Percentiles rank a stretch among this genome's conserved stretches.
phyloP scores from a whole-genome alignment of 2,329 filamentous ascomycete species.

The Talaromyces rugulosus region DNA sequence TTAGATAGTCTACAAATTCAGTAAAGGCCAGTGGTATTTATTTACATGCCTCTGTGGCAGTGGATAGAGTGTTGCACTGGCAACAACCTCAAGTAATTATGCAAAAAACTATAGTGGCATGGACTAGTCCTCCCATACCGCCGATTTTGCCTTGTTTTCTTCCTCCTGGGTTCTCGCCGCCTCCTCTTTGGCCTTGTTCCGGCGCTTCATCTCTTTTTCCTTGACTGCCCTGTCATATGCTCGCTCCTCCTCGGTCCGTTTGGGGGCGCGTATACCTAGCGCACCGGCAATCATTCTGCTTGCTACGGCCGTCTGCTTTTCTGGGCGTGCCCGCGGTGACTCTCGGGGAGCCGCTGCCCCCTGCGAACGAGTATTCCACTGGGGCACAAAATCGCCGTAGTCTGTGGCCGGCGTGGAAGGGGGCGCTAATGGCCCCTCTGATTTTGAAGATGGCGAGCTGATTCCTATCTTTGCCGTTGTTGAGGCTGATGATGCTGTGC shows the following conservation, averaged over 20 bases:
- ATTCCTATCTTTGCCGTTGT: constrained; percentile 12
- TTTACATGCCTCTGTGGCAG: neutral
- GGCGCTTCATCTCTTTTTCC: constrained; percentile 76
- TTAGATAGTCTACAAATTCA: neutral
- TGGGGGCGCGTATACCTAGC: constrained; percentile 74
- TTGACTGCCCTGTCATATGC: constrained; percentile 79
- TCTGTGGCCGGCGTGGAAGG: constrained; percentile 59
- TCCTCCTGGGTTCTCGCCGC: constrained; percentile 61
- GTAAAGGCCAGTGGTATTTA: neutral
- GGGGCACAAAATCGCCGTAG: constrained; percentile 41
- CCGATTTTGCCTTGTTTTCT: constrained; percentile 68
- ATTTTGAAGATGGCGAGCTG: constrained; percentile 23
- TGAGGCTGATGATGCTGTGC: neutral
- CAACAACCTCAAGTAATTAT: neutral
- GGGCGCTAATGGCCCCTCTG: constrained; percentile 46
- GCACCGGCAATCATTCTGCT: constrained; percentile 84
- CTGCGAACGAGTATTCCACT: constrained; percentile 1
- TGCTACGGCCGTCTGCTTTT: constrained; percentile 92
- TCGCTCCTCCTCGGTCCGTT: constrained; percentile 80
- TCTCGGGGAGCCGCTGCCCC: constrained; percentile 11
- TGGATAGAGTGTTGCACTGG: neutral
- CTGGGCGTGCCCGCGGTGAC: constrained; percentile 53
- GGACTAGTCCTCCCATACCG: constrained; percentile 69
- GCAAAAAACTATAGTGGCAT: neutral
- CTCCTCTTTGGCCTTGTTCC: constrained; percentile 67